phyloP scores from a whole-genome alignment of 2,329 filamentous ascomycete species.

The Cladosporium phlei region DNA sequence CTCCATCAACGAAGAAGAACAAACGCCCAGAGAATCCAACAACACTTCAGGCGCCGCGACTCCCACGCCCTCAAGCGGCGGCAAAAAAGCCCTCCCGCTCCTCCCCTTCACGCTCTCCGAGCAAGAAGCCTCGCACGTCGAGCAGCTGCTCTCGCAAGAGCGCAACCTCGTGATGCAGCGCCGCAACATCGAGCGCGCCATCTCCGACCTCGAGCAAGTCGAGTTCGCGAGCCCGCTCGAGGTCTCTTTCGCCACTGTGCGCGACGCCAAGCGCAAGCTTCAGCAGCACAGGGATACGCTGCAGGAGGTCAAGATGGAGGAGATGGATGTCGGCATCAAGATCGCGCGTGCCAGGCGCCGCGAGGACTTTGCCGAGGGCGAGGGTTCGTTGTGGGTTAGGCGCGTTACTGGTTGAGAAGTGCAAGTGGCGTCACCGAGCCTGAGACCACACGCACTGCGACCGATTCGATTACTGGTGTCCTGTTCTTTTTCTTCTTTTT shows the following conservation, averaged over 20 bases:
- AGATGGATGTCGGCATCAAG: conserved; percentile 73
- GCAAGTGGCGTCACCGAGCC: no score
- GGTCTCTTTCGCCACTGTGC: conserved; percentile 55
- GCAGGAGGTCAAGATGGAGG: conserved; percentile 67
- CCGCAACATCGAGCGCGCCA: conserved; percentile 66
- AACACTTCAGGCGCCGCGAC: conserved; percentile 1
- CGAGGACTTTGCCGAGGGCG: conserved; percentile 55
- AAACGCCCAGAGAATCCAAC: not conserved
- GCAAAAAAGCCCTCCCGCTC: conserved; percentile 28
- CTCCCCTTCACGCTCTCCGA: conserved; percentile 42
- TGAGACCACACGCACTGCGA: no score
- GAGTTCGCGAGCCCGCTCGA: conserved; percentile 64
- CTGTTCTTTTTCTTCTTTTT: no score
- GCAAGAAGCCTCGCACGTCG: conserved; percentile 48
- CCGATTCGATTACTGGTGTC: no score
- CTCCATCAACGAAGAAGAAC: conserved; percentile 7
- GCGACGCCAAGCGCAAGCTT: conserved; percentile 58
- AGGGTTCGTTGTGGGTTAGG: conserved; percentile 72
- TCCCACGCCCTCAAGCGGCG: conserved; percentile 11
- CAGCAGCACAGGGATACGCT: conserved; percentile 62
- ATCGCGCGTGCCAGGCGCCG: conserved; percentile 72
- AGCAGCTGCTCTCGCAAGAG: conserved; percentile 61
- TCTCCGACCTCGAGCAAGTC: conserved; percentile 72
- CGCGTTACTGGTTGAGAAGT: conserved; percentile 61
- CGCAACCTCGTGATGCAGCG: conserved; percentile 62